Percentiles rank a stretch among this genome's conserved stretches.
Evolutionary conservation across 352 stramenopile species (phyloP).

Genomic region (Halophytophthora batemanensis): DNA sequence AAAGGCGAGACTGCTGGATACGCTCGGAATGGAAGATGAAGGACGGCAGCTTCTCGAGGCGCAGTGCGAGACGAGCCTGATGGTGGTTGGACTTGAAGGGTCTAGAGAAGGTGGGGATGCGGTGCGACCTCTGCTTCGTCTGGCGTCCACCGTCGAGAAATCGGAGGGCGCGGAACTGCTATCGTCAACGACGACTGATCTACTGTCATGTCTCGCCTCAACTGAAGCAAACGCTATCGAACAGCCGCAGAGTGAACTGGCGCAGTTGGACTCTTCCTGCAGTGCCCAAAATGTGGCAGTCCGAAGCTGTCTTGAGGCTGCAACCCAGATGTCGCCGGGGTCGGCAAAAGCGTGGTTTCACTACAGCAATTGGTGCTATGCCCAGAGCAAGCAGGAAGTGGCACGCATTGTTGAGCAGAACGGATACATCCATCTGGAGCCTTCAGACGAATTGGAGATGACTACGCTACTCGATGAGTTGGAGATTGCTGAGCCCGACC

Average conservation of each 20-base stretch:
- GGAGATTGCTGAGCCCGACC: conserved; percentile 22
- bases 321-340: conserved; percentile 29
- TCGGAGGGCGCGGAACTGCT: conserved; percentile 14
- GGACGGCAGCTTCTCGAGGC: conserved; percentile 22
- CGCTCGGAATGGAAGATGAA: conserved; percentile 28
- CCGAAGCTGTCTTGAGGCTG: conserved; percentile 32
- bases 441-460: conserved; percentile 39
- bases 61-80: conserved; percentile 23
- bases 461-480: conserved; percentile 40
- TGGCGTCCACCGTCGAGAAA: conserved; percentile 19
- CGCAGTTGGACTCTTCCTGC: not conserved
- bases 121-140: conserved; percentile 28
- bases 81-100: conserved; percentile 4
- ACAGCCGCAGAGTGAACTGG: not conserved
- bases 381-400: conserved; percentile 39
- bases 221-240: not conserved
- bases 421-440: conserved; percentile 48
- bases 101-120: conserved; percentile 3
- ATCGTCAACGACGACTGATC: conserved; percentile 8
- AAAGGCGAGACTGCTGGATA: conserved; percentile 34
- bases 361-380: conserved; percentile 77
- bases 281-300: conserved; percentile 11
- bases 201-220: conserved; percentile 5
- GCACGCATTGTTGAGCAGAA: conserved; percentile 41
- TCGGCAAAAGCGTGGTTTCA: conserved; percentile 50